Evolutionary conservation across 2,329 filamentous ascomycete species (phyloP).

Genomic region (Aspergillus piperis): DNA sequence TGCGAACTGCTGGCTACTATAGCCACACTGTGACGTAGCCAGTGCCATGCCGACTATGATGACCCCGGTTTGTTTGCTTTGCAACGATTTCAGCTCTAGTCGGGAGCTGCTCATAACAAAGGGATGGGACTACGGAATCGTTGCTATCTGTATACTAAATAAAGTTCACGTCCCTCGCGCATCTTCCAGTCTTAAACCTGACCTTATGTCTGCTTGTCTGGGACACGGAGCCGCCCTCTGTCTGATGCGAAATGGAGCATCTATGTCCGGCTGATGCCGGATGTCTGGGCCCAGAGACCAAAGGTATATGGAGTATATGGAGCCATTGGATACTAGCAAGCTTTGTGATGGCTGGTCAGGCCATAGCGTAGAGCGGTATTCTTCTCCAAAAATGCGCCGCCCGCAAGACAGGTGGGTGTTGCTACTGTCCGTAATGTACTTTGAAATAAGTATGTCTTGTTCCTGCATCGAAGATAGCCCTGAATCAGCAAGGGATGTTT

Average conservation of each 20-base stretch:
- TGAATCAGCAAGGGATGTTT: conserved; percentile 2
- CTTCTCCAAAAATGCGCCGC: no score
- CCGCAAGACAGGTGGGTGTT: background rate
- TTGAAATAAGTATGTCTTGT: background rate
- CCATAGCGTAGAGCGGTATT: background rate
- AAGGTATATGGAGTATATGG: background rate
- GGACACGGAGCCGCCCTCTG: background rate
- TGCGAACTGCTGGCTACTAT: no score
- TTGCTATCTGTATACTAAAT: background rate
- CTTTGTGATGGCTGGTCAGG: conserved; percentile 1
- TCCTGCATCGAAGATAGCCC: background rate
- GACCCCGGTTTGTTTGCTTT: background rate
- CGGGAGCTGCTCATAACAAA: background rate
- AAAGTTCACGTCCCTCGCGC: background rate
- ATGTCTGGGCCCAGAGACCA: background rate
- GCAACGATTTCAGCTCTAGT: no score
- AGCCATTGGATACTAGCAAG: background rate
- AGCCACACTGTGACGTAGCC: background rate
- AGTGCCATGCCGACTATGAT: background rate
- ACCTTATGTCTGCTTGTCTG: background rate
- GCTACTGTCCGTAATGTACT: background rate
- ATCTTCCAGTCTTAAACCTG: background rate
- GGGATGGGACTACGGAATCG: background rate
- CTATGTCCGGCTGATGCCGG: background rate
- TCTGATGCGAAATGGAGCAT: background rate